A percentile compares a stretch with the other conserved stretches of the same genome.
phyloP scores from a whole-genome alignment of 768 basidiomycete species.

The Trametes meyenii region DNA sequence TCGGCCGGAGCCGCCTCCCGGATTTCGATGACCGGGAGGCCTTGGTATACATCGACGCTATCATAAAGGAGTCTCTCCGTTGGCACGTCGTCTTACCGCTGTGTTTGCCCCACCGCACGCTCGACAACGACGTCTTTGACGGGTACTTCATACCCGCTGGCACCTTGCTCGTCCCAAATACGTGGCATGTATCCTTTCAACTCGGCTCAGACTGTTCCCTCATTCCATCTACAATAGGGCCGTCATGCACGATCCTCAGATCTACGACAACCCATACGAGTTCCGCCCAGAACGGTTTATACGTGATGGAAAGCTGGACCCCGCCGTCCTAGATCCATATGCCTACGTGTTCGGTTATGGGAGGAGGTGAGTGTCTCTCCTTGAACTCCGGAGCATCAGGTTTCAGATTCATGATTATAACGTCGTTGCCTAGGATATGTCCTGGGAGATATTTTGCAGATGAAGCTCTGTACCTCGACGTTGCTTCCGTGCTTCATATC shows the following conservation, averaged over 20 bases:
- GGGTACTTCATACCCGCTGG: slow-evolving; percentile 30
- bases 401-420: too few species aligned
- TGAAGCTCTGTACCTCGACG: too few species aligned
- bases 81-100: slow-evolving; percentile 12
- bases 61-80: slow-evolving; percentile 14
- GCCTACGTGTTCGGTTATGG: slow-evolving; percentile 35
- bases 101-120: slow-evolving; percentile 37
- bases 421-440: too few species aligned
- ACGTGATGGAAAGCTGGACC: slow-evolving; percentile 49
- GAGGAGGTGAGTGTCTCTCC: slow-evolving; percentile 13
- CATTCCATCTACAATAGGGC: not conserved
- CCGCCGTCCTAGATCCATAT: not conserved
- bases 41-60: slow-evolving; percentile 12
- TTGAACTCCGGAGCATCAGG: too few species aligned
- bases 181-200: too few species aligned
- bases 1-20: slow-evolving; percentile 18
- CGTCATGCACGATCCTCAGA: slow-evolving; percentile 83
- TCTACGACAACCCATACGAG: slow-evolving; percentile 84
- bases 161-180: too few species aligned
- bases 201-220: too few species aligned
- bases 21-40: not conserved
- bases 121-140: slow-evolving; percentile 24
- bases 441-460: too few species aligned
- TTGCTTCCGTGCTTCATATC: too few species aligned
- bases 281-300: slow-evolving; percentile 81